phyloP scores from a whole-genome alignment of 805 yeast genomes.

The Cyberlindnera samutprakarnensis region DNA sequence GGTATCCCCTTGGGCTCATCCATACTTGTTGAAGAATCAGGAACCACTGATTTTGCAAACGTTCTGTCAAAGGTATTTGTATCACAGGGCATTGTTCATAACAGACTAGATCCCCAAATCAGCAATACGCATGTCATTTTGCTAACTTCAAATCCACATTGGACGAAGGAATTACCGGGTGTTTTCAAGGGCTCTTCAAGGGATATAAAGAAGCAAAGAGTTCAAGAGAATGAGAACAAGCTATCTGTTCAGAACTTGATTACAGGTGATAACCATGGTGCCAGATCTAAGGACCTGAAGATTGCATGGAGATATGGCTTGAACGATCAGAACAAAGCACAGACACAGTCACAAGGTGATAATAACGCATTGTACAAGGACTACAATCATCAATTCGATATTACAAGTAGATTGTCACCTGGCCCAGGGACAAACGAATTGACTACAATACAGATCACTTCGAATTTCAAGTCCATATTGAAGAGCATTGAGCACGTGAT shows the following conservation, averaged over 20 bases:
- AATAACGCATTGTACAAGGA: constrained; percentile 37
- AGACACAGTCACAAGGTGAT: constrained; percentile 14
- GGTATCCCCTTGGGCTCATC: constrained; percentile 80
- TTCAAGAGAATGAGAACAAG: constrained; percentile 50
- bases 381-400: constrained; percentile 65
- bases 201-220: constrained; percentile 55
- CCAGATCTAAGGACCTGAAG: constrained; percentile 42
- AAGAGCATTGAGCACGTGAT: constrained; percentile 38
- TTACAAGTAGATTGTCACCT: constrained; percentile 64
- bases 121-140: constrained; percentile 55
- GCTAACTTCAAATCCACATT: constrained; percentile 46
- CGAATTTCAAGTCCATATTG: constrained; percentile 24
- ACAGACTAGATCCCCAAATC: constrained; percentile 34
- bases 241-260: constrained; percentile 62
- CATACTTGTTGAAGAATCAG: constrained; percentile 70
- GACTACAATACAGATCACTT: constrained; percentile 39
- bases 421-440: constrained; percentile 58
- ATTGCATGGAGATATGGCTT: constrained; percentile 93
- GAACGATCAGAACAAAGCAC: constrained; percentile 25
- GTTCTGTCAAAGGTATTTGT: constrained; percentile 62
- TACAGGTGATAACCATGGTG: constrained; percentile 21
- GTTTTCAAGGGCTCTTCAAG: constrained; percentile 59
- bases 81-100: constrained; percentile 70
- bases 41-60: constrained; percentile 81
- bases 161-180: constrained; percentile 75